Evolutionary conservation across 202 grass and related monocot genomes (phyloP), one percentile per base, ranked within the genome.

Genomic region (Panicum hallii): DNA sequence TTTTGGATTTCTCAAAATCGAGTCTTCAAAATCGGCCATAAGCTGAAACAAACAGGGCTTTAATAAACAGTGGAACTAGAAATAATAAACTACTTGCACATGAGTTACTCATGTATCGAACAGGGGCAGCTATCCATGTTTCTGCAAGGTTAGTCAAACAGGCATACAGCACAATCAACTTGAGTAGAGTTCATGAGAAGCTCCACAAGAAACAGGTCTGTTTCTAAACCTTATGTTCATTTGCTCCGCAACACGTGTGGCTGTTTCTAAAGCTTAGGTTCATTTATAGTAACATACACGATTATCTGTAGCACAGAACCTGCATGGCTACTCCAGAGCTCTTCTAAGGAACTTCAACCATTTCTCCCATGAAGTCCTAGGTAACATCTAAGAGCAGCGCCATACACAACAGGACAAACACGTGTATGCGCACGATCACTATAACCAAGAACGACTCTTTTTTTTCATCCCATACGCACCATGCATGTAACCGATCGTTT

Each of bases 281-380:
- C 57, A 50, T 76, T 76, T 63, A 82, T 72, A 73, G 67, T 48
- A 79, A 13, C 47, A 71, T 17, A 15, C 17, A 61, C 20, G 0
- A 11, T 20, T 44, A 48, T 64, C 45, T 45, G 6, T 11, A 82
- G 38, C 14, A 63, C 32, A 69, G 46, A 69, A 19, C 20, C 17
- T 32, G 4, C 34, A 47, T 7, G 23, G 12, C 46, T 74, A 57
- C 56, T 70, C 52, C 32, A 48, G 2, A 7, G 46, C 36, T 63
- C 54, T 55, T 55, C 28, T 13, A 16, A 67, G 14, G 58, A 42
- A 75, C 2, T 17, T 67, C 42, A 20, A 16, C 4, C 0, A 41
- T 48, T 36, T 50, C 23, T 38, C 40, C 23, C 9, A 6, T 64
- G 41, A 11, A 86, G 50, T 23, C 6, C 44, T 1, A 10, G 9